Base-by-base conservation (phyloP, 2,329 filamentous ascomycete species). In the Diaporthe helianthi region DNA sequence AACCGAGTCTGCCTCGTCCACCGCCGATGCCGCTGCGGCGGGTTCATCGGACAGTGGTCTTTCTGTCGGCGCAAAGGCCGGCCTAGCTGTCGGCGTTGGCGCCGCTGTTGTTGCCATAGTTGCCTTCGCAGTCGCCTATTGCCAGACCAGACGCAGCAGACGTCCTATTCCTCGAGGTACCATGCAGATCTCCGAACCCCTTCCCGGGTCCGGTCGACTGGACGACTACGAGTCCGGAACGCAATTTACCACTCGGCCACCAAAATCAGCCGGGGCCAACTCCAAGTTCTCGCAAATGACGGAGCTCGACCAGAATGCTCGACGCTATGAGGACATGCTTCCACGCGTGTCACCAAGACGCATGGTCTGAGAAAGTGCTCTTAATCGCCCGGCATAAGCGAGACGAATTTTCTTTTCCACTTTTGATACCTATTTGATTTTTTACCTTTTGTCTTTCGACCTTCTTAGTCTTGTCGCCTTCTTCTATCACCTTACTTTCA, bases 251-350 rank as follows among this genome's bases (percentile, higher is more conserved):
- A 77, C 79, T 53, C 78, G 78, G 12, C 66, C 69, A 55, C 69
- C 58, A 19, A 33, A 54, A 19, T 65, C 53, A 19, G 61, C 69
- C 33, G 71, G 68, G 41, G 41, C 41, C 41, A 46, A 46, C 24
- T 72, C 68, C 9, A 63, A 61, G 24, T 47, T 65, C 44, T 69
- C 67, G 4, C 60, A 63, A 13, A 76, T 79, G 55, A 75, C 78
- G 19, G 84, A 85, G 55, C 79, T 87, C 52, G 85, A 88, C 72
- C 79, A 83, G 74, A 83, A 83, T 70, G 82, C 85, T 4, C 81
- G 84, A 70, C 82, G 85, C 51, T 89, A 89, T 72, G 86, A 89
- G 76, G 86, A 89, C 72, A 86, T 88, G 85, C 74, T 85, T 26
- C 85, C 85, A 33, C 79, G 85, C 53, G 80, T 83, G 70, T 80